These are phyloP conservation scores for Dioszegia aurantiaca DNA, from an alignment of 768 basidiomycete species.

Conservation along the genomic window DNA sequence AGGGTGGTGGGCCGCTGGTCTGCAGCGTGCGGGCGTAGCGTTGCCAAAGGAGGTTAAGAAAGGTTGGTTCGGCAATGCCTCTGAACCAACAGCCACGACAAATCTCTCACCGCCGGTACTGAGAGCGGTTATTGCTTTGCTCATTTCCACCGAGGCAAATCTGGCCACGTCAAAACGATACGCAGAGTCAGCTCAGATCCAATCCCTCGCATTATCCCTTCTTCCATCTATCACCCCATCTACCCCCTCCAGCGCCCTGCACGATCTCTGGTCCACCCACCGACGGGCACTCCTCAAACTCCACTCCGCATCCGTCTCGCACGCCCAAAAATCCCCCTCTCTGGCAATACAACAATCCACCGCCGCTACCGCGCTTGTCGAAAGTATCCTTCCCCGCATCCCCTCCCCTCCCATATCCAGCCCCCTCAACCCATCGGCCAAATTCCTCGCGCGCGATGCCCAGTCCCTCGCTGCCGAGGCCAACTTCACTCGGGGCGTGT, in stretches of 20 bases:
- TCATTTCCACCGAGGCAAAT: conserved; percentile 40
- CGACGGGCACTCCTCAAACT: conserved; percentile 35
- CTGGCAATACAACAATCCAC: conserved; percentile 18
- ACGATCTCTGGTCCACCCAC: conserved; percentile 39
- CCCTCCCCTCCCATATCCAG: conserved; percentile 15
- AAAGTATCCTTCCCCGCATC: conserved; percentile 11
- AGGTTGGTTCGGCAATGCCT: conserved; percentile 17
- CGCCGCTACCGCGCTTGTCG: conserved; percentile 16
- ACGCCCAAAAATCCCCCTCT: conserved; percentile 24
- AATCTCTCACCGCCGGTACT: conserved; percentile 29
- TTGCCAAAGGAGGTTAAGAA: conserved; percentile 15
- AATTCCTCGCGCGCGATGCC: conserved; percentile 37
- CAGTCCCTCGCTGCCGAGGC: conserved; percentile 40
- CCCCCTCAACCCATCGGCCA: conserved; percentile 18
- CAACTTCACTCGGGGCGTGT: conserved; percentile 29
- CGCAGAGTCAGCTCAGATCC: conserved; percentile 26
- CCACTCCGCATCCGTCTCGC: conserved; percentile 38
- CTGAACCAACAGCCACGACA: not conserved
- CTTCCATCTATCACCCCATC: conserved; percentile 18
- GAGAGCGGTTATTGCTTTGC: conserved; percentile 40
- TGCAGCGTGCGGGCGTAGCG: conserved; percentile 29
- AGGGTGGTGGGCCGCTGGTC: conserved; percentile 47
- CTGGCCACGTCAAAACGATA: conserved; percentile 28
- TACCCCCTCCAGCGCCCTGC: conserved; percentile 25
- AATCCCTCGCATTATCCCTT: conserved; percentile 31